Evolutionary conservation across 768 basidiomycete genomes (phyloP).

Genomic region (Lentinula detonsa): DNA sequence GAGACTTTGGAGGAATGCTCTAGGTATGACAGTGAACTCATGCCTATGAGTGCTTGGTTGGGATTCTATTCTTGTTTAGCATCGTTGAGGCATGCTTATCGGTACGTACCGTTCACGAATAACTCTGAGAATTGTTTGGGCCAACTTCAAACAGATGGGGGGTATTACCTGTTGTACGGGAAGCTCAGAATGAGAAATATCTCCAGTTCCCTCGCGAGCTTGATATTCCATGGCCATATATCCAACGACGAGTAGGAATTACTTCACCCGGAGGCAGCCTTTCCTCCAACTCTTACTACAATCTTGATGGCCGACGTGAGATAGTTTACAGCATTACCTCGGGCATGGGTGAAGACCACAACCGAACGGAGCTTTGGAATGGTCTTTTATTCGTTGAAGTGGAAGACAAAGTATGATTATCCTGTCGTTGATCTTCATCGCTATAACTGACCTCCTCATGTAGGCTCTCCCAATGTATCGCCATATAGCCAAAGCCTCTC

Average conservation of each 20-base stretch:
- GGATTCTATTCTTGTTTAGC: slow-evolving; percentile 13
- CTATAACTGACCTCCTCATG: not conserved
- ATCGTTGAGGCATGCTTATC: slow-evolving; percentile 15
- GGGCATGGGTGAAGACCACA: slow-evolving; percentile 13
- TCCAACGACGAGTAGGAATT: slow-evolving; percentile 12
- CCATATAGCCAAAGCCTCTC: not conserved
- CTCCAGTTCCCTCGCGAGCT: slow-evolving; percentile 15
- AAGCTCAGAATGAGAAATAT: slow-evolving; percentile 15
- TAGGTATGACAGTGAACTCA: slow-evolving; percentile 4
- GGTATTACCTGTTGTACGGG: slow-evolving; percentile 15
- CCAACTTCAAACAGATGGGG: slow-evolving; percentile 12
- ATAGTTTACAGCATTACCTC: slow-evolving; percentile 16
- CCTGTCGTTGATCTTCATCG: too few relatives aligned
- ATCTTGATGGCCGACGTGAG: slow-evolving; percentile 10
- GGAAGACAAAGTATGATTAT: slow-evolving; percentile 5
- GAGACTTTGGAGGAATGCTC: slow-evolving; percentile 10
- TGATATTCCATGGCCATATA: slow-evolving; percentile 12
- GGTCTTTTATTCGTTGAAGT: slow-evolving; percentile 7
- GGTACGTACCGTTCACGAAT: slow-evolving; percentile 6
- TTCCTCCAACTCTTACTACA: slow-evolving; percentile 14
- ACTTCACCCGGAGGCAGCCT: slow-evolving; percentile 16
- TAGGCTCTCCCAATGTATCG: slow-evolving; percentile 11
- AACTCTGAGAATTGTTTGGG: not conserved
- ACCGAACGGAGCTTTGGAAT: slow-evolving; percentile 12
- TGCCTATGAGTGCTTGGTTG: slow-evolving; percentile 14